phyloP scores from a whole-genome alignment of 257 asterid genomes.

The Solanum gracilifrons region DNA sequence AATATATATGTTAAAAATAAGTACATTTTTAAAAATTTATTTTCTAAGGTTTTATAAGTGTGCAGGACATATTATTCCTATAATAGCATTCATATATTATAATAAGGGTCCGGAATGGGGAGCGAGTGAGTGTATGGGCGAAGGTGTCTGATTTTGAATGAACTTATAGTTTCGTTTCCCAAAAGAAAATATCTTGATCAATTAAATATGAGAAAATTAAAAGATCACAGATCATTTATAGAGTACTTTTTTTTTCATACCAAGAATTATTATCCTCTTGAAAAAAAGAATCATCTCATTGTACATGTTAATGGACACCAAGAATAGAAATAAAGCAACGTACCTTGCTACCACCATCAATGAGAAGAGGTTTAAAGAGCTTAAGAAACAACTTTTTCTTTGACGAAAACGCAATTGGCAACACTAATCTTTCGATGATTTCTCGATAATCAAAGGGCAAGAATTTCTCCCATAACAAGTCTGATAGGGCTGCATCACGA shows the following conservation, averaged over 20 bases:
- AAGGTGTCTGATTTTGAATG: not conserved
- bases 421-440: conserved; percentile 27
- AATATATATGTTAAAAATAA: not conserved
- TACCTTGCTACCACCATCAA: conserved; percentile 66
- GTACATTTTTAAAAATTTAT: not conserved
- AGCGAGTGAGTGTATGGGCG: not conserved
- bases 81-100: not conserved
- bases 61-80: not conserved
- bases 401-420: conserved; percentile 27
- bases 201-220: not conserved
- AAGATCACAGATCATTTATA: no score
- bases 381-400: conserved; percentile 45
- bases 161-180: not conserved
- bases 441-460: conserved; percentile 46
- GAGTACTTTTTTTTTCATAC: no score
- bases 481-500: conserved; percentile 40
- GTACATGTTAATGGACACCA: no score
- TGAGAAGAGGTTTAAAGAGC: conserved; percentile 50
- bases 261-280: no score
- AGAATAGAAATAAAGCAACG: not conserved
- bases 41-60: not conserved
- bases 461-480: conserved; percentile 48
- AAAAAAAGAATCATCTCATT: no score
- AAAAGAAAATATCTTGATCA: not conserved
- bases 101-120: not conserved